Percentiles rank a stretch among this genome's conserved stretches.
These are phyloP conservation scores for Penicillium sp. DNA, from an alignment of 2,329 filamentous ascomycete genomes.

Conservation along the genomic window DNA sequence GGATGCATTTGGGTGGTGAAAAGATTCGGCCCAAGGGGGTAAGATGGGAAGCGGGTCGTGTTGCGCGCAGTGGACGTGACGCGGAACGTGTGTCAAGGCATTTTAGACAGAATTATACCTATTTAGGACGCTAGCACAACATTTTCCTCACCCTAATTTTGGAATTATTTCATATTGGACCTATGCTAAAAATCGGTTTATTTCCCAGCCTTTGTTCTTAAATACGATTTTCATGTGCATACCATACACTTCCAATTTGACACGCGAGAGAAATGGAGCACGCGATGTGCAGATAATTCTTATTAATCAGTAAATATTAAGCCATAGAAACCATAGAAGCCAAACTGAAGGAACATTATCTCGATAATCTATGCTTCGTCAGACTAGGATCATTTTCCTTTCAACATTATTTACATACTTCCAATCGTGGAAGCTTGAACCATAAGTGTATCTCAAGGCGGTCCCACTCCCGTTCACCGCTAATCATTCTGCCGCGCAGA, in stretches of 20 bases:
- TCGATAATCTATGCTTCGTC: too few relatives aligned
- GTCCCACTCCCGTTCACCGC: constrained; percentile 15
- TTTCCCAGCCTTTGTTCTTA: background rate
- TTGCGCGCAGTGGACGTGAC: constrained; percentile 28
- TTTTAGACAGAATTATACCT: constrained; percentile 3
- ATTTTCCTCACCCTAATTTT: background rate
- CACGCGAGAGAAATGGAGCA: too few relatives aligned
- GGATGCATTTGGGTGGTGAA: constrained; percentile 14
- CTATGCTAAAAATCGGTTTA: background rate
- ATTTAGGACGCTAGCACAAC: background rate
- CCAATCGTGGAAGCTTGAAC: background rate
- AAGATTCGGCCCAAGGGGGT: constrained; percentile 22
- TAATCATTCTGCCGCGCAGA: constrained; percentile 19
- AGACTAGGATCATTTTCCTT: too few relatives aligned
- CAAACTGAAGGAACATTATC: too few relatives aligned
- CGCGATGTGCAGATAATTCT: too few relatives aligned
- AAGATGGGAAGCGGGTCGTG: constrained; percentile 27
- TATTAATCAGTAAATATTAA: too few relatives aligned
- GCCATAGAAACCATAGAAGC: too few relatives aligned
- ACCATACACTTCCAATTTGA: too few relatives aligned
- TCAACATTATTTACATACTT: too few relatives aligned
- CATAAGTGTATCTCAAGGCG: constrained; percentile 4
- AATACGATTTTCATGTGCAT: too few relatives aligned
- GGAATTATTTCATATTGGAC: background rate
- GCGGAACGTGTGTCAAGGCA: constrained; percentile 20